Evolutionary conservation across 2,329 filamentous ascomycete species (phyloP), one percentile per base, ranked within the genome.

Genomic region (Cucurbitaria berberidis): DNA sequence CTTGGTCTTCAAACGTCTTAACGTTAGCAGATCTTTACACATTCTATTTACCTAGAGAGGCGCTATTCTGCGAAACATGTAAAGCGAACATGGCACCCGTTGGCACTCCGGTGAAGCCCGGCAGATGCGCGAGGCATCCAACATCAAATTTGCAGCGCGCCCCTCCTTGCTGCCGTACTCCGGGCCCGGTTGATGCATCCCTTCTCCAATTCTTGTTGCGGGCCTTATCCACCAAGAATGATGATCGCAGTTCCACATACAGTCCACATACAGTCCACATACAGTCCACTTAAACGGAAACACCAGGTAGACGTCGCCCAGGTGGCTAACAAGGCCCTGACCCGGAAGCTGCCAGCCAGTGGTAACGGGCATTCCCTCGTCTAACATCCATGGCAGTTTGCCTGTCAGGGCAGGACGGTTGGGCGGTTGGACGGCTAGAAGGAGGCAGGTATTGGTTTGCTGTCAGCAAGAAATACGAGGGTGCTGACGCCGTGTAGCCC

Each of bases 371-470:
- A 6, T 29, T 41, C 16, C 34, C n/a, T 18, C 21, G 19, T 24
- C 6, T 21, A 46, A n/a, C n/a, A n/a, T n/a, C n/a, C n/a, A n/a
- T n/a, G n/a, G n/a, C n/a, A n/a, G n/a, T n/a, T n/a, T n/a, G n/a
- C n/a, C n/a, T n/a, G n/a, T n/a, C n/a, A n/a, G n/a, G n/a, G n/a
- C n/a, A n/a, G n/a, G n/a, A n/a, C n/a, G n/a, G n/a, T n/a, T n/a
- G n/a, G n/a, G n/a, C n/a, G n/a, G n/a, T n/a, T n/a, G n/a, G n/a
- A 18, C 15, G 11, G n/a, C 24, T 22, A 7, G 24, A 46, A 43
- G 39, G 42, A 34, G 40, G 41, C 40, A 22, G 47, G 44, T 48
- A 21, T 19, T 57, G 46, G 38, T 47, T 47, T 45, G 54, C 51
- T 51, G 54, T 40, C 46, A 10, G 10, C 16, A 30, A 15, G 18